Evolutionary conservation across 768 basidiomycete genomes (phyloP).

Genomic region (Paxillus involutus): DNA sequence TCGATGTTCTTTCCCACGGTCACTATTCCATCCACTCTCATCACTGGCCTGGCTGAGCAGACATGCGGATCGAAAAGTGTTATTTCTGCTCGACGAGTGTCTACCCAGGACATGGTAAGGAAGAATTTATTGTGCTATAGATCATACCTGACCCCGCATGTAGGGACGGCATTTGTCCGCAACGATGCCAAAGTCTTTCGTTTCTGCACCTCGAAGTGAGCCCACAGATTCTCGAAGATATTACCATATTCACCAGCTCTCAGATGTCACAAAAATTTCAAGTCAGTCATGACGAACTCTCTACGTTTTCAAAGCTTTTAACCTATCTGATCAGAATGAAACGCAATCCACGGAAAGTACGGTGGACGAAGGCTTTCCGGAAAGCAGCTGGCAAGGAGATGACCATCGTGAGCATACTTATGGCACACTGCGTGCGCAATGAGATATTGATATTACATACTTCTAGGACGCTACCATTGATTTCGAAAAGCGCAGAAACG

Average conservation of each 20-base stretch:
- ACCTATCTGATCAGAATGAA: conserved; percentile 73
- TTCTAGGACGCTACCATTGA: conserved; percentile 94
- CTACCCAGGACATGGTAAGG: conserved; percentile 91
- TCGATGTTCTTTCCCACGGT: conserved; percentile 25
- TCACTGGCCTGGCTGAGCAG: neutral
- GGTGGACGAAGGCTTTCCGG: conserved; percentile 99
- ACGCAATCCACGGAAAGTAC: conserved; percentile 96
- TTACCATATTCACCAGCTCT: conserved; percentile 5
- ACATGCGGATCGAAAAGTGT: conserved; percentile 96
- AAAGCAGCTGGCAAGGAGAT: conserved; percentile 99
- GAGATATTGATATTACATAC: neutral
- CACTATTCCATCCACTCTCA: neutral
- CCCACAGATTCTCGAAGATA: conserved; percentile 3
- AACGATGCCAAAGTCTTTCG: conserved; percentile 98
- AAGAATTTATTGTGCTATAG: neutral
- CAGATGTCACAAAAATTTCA: conserved; percentile 99
- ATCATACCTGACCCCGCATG: neutral
- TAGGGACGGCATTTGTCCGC: conserved; percentile 92
- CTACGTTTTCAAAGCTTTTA: neutral
- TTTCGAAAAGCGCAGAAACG: conserved; percentile 98
- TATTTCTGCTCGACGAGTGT: conserved; percentile 97
- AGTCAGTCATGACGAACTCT: conserved; percentile 49
- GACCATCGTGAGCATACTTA: conserved; percentile 75
- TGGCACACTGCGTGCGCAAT: neutral
- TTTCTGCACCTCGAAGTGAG: conserved; percentile 96